phyloP scores from a whole-genome alignment of 2,329 filamentous ascomycete species.

The Fonsecaea pedrosoi region DNA sequence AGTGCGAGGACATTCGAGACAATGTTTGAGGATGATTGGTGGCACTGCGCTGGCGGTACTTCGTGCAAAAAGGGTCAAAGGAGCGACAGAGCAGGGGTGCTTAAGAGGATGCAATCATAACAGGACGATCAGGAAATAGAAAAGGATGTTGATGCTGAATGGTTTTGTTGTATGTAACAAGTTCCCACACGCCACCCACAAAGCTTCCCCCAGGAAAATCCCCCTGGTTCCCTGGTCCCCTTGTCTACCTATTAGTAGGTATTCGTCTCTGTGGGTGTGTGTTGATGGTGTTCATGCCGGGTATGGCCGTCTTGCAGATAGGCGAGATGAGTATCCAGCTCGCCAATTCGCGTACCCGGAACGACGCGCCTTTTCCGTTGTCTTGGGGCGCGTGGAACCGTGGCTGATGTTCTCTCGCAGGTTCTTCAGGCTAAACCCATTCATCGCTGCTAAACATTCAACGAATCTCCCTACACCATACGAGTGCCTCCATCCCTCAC shows the following conservation, averaged over 20 bases:
- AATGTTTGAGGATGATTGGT: background rate
- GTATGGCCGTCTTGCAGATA: constrained; percentile 3
- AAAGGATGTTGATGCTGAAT: constrained; percentile 10
- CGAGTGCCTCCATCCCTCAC: background rate
- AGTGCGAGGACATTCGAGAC: constrained; percentile 13
- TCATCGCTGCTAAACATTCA: constrained; percentile 5
- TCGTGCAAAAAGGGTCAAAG: background rate
- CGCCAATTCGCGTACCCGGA: background rate
- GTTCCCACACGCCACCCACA: constrained; percentile 1
- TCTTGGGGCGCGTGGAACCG: constrained; percentile 3
- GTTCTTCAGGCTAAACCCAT: constrained; percentile 20
- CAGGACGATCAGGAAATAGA: background rate
- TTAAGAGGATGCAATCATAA: constrained; percentile 11
- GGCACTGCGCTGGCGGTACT: background rate
- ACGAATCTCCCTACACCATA: background rate
- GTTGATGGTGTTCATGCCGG: constrained; percentile 12
- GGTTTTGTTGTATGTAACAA: background rate
- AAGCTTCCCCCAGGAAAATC: constrained; percentile 2
- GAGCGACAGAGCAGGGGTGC: background rate
- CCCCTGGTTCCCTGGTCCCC: background rate
- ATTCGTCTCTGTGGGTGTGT: background rate
- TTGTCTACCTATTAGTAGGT: no score
- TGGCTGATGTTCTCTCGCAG: constrained; percentile 6
- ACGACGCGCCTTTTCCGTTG: background rate
- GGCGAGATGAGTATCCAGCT: constrained; percentile 16